These are phyloP conservation scores for Plasmodium inui DNA, from an alignment of 169 alveolate genomes.

Conservation along the genomic window DNA sequence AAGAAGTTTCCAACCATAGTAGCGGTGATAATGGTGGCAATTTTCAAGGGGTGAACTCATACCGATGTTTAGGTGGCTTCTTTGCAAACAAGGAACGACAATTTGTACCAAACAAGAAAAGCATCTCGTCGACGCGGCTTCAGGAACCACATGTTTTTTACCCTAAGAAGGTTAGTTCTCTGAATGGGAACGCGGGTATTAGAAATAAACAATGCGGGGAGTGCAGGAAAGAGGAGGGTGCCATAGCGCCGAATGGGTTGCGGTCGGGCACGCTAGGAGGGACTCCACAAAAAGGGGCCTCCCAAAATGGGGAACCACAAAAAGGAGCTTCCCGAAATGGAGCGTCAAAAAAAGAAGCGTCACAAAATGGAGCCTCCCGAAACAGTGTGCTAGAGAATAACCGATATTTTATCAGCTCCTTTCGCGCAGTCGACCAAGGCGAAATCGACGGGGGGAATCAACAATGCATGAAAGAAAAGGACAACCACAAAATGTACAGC, in stretches of 20 bases:
- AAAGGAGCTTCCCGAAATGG: background rate
- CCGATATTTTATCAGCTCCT: background rate
- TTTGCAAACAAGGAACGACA: background rate
- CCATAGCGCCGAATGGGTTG: background rate
- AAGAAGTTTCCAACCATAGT: background rate
- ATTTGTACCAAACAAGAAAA: background rate
- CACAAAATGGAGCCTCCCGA: background rate
- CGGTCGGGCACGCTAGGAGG: background rate
- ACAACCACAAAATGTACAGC: background rate
- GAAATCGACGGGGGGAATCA: background rate
- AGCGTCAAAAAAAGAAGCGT: background rate
- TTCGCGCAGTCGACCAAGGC: background rate
- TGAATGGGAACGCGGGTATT: background rate
- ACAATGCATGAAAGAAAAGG: background rate
- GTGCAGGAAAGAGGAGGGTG: background rate
- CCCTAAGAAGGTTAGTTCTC: constrained; percentile 4
- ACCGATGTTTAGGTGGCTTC: background rate
- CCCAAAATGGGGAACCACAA: background rate
- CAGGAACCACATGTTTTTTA: background rate
- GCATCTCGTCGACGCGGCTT: background rate
- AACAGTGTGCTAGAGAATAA: constrained; percentile 8
- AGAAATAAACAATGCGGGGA: background rate
- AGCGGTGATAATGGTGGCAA: background rate
- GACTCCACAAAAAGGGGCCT: background rate
- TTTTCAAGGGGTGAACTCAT: background rate